Base-by-base conservation (phyloP, 192 early-diverging fungal species). In the Chytriomyces confervae region DNA sequence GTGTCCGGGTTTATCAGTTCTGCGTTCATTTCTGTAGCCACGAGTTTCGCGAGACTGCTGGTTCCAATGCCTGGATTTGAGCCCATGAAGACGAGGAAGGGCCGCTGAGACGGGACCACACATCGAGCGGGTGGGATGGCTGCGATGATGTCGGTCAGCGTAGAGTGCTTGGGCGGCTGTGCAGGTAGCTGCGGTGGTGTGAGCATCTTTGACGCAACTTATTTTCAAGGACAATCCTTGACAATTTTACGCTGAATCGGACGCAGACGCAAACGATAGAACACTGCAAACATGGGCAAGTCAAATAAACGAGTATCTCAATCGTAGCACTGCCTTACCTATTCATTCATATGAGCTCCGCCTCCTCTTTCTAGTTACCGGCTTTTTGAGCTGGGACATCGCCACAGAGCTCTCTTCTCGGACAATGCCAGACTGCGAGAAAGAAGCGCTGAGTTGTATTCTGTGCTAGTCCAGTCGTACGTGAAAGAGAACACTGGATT, bases 21-120 rank as follows among this genome's bases (percentile, higher is more conserved):
- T n/a, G 69, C 46, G 29, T 79, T 67, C 7, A 81, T 36, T 4
- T 16, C 57, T 13, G 16, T 47, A 5, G 87, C 87, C 44, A 88
- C 50, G 23, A 72, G 68, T 16, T 18, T 48, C 6, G 84, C 87
- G 20, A 88, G 29, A 1, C 80, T 80, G 5, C 80, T 78, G 29
- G 81, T 80, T 20, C 84, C 84, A 20, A 18, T 16, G n/a, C 87
- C 84, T 10, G 84, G 84, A 50, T 80, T 84, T 20, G 23, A 47
- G 47, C 83, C 87, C 16, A 85, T 29, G 43, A 88, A 75, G 36
- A 88, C 79, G 62, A 85, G 81, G 53, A 82, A 79, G 3, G 79
- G 76, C 36, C 81, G 51, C 29, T 62, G 44, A 5, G 70, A 18
- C 27, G 64, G 43, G 5, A 57, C 66, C 10, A 67, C 50, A 47